phyloP scores from a whole-genome alignment of 139 green algal species.

The Nannochloris sp. region DNA sequence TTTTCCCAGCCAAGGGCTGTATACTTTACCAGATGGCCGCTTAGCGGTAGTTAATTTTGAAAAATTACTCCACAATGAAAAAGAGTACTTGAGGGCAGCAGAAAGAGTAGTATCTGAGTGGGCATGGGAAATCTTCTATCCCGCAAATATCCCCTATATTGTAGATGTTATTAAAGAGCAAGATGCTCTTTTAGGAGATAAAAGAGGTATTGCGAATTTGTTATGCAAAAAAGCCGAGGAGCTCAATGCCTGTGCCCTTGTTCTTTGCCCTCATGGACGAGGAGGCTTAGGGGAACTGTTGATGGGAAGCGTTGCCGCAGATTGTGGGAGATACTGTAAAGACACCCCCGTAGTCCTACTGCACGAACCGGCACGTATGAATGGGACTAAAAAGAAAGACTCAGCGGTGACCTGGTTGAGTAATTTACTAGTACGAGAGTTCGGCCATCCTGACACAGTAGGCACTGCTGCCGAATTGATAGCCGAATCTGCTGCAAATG shows the following conservation, averaged over 20 bases:
- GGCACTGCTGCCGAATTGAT: not conserved
- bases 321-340: slow-evolving; percentile 15
- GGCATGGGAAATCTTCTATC: not conserved
- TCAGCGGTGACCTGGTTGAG: not conserved
- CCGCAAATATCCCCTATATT: not conserved
- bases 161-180: no score
- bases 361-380: not conserved
- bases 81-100: slow-evolving; percentile 13
- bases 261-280: slow-evolving; percentile 1
- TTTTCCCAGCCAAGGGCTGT: slow-evolving; percentile 4
- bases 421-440: not conserved
- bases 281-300: slow-evolving; percentile 13
- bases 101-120: not conserved
- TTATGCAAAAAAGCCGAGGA: slow-evolving; percentile 13
- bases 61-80: slow-evolving; percentile 11
- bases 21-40: slow-evolving; percentile 13
- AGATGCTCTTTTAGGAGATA: no score
- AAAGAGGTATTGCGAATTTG: slow-evolving; percentile 5
- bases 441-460: not conserved
- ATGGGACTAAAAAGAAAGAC: not conserved
- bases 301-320: slow-evolving; percentile 16
- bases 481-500: not conserved
- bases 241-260: not conserved
- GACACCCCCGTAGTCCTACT: slow-evolving; percentile 18
- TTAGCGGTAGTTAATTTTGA: slow-evolving; percentile 20